These are phyloP conservation scores for Pichia sp. DNA, from an alignment of 1,139 yeast genomes.

Conservation along the genomic window DNA sequence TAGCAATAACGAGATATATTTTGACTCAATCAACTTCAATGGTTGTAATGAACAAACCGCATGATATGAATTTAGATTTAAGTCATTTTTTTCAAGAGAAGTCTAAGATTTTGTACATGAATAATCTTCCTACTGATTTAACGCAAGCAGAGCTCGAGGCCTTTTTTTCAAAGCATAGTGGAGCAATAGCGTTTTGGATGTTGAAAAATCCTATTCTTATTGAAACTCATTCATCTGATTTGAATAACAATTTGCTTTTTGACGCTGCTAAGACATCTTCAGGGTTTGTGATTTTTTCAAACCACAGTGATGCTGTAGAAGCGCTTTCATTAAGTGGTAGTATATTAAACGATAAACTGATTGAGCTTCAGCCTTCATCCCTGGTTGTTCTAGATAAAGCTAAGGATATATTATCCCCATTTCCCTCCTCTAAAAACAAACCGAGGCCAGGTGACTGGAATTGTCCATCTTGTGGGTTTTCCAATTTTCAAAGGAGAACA, in stretches of 20 bases:
- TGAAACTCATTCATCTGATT: constrained; percentile 8
- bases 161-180: constrained; percentile 86
- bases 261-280: constrained; percentile 26
- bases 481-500: constrained; percentile 89
- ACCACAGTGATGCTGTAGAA: constrained; percentile 82
- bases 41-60: constrained; percentile 53
- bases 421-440: constrained; percentile 82
- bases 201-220: constrained; percentile 44
- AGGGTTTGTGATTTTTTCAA: constrained; percentile 80
- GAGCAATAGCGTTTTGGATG: constrained; percentile 88
- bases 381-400: constrained; percentile 72
- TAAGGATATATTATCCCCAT: constrained; percentile 69
- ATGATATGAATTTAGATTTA: constrained; percentile 67
- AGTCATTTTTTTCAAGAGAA: constrained; percentile 61
- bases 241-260: constrained; percentile 1
- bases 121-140: constrained; percentile 75
- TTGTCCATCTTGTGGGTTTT: constrained; percentile 92
- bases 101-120: constrained; percentile 70
- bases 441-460: constrained; percentile 98
- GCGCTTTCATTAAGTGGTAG: constrained; percentile 75
- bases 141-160: constrained; percentile 86
- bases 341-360: constrained; percentile 60
- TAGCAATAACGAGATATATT: constrained; percentile 44
- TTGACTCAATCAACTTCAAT: constrained; percentile 10
- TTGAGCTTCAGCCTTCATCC: constrained; percentile 86